phyloP scores from a whole-genome alignment of 805 yeast genomes.

The Ogataea paradorogensis region DNA sequence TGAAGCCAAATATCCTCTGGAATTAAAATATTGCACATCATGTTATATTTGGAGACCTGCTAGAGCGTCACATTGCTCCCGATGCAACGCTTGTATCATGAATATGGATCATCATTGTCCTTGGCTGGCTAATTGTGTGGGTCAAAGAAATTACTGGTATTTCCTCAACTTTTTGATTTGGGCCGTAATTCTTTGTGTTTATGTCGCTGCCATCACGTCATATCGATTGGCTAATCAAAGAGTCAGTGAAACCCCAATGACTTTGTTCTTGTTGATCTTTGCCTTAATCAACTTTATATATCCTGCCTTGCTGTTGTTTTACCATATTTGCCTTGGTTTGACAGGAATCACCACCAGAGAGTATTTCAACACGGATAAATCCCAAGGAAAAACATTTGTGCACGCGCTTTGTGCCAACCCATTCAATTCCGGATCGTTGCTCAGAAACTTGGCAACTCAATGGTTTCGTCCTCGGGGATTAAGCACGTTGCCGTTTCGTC shows the following conservation, averaged over 20 bases:
- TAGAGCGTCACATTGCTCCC: conserved; percentile 69
- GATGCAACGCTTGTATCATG: conserved; percentile 62
- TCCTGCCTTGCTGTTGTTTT: conserved; percentile 50
- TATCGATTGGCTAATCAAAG: conserved; percentile 21
- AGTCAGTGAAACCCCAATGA: conserved; percentile 32
- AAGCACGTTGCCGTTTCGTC: conserved; percentile 32
- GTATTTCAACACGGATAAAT: conserved; percentile 47
- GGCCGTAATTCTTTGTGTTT: conserved; percentile 30
- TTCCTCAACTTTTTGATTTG: conserved; percentile 51
- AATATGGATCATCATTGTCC: conserved; percentile 63
- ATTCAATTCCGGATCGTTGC: conserved; percentile 33
- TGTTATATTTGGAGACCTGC: conserved; percentile 79
- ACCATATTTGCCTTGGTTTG: conserved; percentile 53
- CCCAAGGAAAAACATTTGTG: conserved; percentile 21
- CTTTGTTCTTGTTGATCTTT: conserved; percentile 53
- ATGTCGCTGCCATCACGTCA: conserved; percentile 31
- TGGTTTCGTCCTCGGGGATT: conserved; percentile 41
- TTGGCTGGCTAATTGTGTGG: conserved; percentile 74
- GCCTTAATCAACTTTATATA: conserved; percentile 46
- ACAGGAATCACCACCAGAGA: conserved; percentile 73
- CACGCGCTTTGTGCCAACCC: conserved; percentile 37
- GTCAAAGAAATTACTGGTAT: conserved; percentile 65
- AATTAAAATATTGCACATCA: conserved; percentile 48
- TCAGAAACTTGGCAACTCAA: conserved; percentile 33
- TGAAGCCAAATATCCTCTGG: conserved; percentile 32